Evolutionary conservation across 2,329 filamentous ascomycete genomes (phyloP).

Genomic region (Fusarium papillatum): DNA sequence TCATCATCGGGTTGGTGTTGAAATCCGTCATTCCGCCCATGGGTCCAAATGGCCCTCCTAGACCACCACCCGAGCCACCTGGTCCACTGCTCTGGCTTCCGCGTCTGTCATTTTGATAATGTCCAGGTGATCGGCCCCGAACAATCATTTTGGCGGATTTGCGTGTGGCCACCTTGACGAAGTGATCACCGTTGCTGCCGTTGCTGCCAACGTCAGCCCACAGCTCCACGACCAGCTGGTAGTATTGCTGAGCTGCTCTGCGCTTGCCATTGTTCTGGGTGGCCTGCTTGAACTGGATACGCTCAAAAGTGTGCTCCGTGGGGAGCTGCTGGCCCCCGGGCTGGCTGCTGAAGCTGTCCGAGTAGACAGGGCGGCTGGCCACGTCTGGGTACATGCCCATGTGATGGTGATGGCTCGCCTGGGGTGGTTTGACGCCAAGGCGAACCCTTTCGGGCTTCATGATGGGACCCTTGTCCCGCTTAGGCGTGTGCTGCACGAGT

Average conservation of each 20-base stretch:
- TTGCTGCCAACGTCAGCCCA: conserved; percentile 75
- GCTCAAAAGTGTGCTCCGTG: conserved; percentile 79
- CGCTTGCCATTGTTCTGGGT: conserved; percentile 96
- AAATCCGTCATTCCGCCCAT: conserved; percentile 47
- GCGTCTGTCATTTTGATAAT: conserved; percentile 80
- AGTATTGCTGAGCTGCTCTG: conserved; percentile 91
- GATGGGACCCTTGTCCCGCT: conserved; percentile 89
- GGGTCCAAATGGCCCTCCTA: conserved; percentile 62
- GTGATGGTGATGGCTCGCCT: conserved; percentile 60
- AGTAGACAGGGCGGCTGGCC: conserved; percentile 51
- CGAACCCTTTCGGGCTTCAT: conserved; percentile 79
- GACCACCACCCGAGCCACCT: conserved; percentile 73
- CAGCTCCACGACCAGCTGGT: conserved; percentile 90
- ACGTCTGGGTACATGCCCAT: conserved; percentile 59
- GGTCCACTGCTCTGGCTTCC: conserved; percentile 78
- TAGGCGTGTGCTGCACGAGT: conserved; percentile 91
- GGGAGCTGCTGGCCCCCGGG: conserved; percentile 54
- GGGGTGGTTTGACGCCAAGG: conserved; percentile 77
- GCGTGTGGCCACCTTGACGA: conserved; percentile 78
- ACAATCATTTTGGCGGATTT: conserved; percentile 89
- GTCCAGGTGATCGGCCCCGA: conserved; percentile 85
- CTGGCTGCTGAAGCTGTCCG: conserved; percentile 54
- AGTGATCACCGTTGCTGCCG: conserved; percentile 61
- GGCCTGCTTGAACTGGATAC: conserved; percentile 94
- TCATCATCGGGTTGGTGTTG: conserved; percentile 52